Percentiles rank a stretch among this genome's conserved stretches.
phyloP scores from a whole-genome alignment of 345 rosid species.

The Linum trigynum region DNA sequence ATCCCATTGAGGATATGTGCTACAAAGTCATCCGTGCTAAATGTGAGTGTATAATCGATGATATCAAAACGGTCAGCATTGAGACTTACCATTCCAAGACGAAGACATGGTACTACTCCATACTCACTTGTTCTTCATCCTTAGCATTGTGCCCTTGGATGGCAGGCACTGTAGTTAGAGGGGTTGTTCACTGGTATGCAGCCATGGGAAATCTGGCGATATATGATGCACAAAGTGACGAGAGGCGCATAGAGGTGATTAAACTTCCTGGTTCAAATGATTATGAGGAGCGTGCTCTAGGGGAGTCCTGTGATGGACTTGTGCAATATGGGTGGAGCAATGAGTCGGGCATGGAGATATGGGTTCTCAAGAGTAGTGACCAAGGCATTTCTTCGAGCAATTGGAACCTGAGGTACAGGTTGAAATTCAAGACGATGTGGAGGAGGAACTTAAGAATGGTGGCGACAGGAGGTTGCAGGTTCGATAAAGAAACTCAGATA shows the following conservation, averaged over 20 bases:
- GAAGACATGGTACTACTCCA: slow-evolving; percentile 44
- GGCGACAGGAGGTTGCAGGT: slow-evolving; percentile 16
- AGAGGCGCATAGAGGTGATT: slow-evolving; percentile 27
- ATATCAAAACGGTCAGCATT: slow-evolving; percentile 25
- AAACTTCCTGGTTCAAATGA: slow-evolving; percentile 41
- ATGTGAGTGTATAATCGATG: slow-evolving; percentile 29
- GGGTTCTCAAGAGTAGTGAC: slow-evolving; percentile 37
- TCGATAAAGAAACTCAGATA: slow-evolving; percentile 43
- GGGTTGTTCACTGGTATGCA: slow-evolving; percentile 48
- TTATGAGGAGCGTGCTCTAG: slow-evolving; percentile 46
- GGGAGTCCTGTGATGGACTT: slow-evolving; percentile 46
- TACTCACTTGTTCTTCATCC: slow-evolving; percentile 33
- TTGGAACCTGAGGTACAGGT: slow-evolving; percentile 36
- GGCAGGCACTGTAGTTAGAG: slow-evolving; percentile 38
- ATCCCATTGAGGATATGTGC: slow-evolving; percentile 25
- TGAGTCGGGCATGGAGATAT: slow-evolving; percentile 38
- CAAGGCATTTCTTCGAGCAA: background rate
- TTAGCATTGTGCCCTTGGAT: slow-evolving; percentile 45
- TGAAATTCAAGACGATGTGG: slow-evolving; percentile 49
- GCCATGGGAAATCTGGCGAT: slow-evolving; percentile 36
- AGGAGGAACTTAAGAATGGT: slow-evolving; percentile 27
- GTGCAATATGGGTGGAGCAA: slow-evolving; percentile 53
- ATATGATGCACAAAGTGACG: slow-evolving; percentile 34
- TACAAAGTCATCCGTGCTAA: slow-evolving; percentile 52
- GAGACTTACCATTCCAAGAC: slow-evolving; percentile 49